These are phyloP conservation scores for Chaetoscypha palmicola DNA, from an alignment of 2,329 filamentous ascomycete species.

Conservation along the genomic window DNA sequence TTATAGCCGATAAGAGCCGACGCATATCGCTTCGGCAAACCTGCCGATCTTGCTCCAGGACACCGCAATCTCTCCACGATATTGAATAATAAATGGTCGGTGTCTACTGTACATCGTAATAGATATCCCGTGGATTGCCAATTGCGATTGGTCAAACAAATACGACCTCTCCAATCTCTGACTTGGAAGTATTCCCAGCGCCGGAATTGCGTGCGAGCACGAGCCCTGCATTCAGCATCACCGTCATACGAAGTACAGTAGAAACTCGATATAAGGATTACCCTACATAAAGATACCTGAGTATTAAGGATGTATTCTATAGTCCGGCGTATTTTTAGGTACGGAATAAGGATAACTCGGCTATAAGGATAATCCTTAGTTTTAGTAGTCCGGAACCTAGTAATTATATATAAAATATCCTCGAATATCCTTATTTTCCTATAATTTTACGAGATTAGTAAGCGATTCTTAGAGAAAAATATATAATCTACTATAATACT, in stretches of 20 bases:
- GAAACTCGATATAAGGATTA: neutral
- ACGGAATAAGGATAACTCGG: too few relatives aligned
- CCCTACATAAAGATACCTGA: too few relatives aligned
- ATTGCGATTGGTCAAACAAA: neutral
- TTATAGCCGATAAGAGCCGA: too few relatives aligned
- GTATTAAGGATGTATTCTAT: too few relatives aligned
- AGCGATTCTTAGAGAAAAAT: too few relatives aligned
- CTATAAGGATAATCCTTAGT: too few relatives aligned
- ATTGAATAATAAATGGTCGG: neutral
- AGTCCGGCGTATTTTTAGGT: too few relatives aligned
- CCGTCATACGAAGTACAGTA: neutral
- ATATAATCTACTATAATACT: too few relatives aligned
- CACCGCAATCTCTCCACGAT: neutral
- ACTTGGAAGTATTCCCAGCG: neutral
- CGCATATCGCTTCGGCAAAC: neutral
- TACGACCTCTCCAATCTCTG: neutral
- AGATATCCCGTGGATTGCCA: neutral
- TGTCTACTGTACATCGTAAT: neutral
- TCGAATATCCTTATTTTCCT: too few relatives aligned
- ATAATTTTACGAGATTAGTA: too few relatives aligned
- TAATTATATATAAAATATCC: too few relatives aligned
- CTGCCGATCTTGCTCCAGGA: neutral
- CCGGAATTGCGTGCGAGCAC: conserved; percentile 1
- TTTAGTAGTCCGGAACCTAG: too few relatives aligned
- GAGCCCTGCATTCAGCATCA: neutral